These are phyloP conservation scores for Geotrichum reessii DNA, from an alignment of 1,139 yeast genomes.

Conservation along the genomic window DNA sequence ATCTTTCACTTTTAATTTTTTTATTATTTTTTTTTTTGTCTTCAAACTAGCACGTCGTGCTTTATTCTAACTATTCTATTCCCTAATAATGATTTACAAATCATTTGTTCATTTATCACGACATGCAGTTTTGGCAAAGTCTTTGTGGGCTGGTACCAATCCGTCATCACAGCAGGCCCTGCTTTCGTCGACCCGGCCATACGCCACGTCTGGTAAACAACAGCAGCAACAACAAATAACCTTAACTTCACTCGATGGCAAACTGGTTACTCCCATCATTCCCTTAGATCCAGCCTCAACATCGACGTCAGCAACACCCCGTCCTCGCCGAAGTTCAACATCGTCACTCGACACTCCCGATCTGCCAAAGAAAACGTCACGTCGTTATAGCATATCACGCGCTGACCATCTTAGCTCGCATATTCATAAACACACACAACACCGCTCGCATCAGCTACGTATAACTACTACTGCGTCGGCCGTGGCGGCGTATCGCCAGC, in stretches of 20 bases:
- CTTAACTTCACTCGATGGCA: conserved; percentile 31
- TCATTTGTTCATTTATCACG: conserved; percentile 36
- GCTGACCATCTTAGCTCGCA: background rate
- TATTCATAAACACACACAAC: conserved; percentile 10
- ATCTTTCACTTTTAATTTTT: too few species aligned
- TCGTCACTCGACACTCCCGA: conserved; percentile 4
- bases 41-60: conserved; percentile 1
- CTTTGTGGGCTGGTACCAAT: conserved; percentile 28
- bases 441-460: conserved; percentile 4
- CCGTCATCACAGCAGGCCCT: conserved; percentile 33
- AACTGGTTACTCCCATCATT: conserved; percentile 5
- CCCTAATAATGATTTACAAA: conserved; percentile 36
- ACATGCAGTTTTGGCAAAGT: conserved; percentile 35
- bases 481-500: conserved; percentile 9
- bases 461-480: conserved; percentile 5
- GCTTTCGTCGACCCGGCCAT: conserved; percentile 24
- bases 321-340: conserved; percentile 13
- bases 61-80: background rate
- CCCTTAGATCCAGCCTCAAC: background rate
- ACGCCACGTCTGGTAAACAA: conserved; percentile 7
- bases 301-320: background rate
- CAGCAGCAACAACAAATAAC: conserved; percentile 1
- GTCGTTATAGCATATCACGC: conserved; percentile 9
- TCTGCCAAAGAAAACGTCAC: background rate
- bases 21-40: too few species aligned